Evolutionary conservation across 345 rosid species (phyloP).

Genomic region (Eucalyptus virginea): DNA sequence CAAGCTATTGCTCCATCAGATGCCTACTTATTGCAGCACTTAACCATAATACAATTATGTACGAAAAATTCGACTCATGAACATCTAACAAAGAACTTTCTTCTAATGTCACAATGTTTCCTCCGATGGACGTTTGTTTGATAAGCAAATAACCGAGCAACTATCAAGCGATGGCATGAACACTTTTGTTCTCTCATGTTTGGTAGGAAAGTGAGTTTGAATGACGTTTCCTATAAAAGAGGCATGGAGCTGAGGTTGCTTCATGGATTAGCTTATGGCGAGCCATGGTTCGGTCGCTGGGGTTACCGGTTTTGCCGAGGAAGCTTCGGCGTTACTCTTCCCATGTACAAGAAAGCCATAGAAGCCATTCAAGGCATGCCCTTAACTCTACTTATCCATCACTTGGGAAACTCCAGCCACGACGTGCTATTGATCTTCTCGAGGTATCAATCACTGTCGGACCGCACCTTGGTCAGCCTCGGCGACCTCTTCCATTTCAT

Average conservation of each 20-base stretch:
- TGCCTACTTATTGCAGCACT: background rate
- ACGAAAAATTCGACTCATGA: background rate
- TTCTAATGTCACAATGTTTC: background rate
- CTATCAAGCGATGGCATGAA: background rate
- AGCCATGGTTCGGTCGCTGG: slow-evolving; percentile 85
- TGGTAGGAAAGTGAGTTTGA: slow-evolving; percentile 74
- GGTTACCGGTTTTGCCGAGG: slow-evolving; percentile 75
- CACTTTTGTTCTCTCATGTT: background rate
- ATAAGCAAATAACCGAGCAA: background rate
- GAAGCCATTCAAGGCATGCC: slow-evolving; percentile 61
- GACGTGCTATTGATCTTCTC: slow-evolving; percentile 49
- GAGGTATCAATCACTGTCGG: slow-evolving; percentile 64
- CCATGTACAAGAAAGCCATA: slow-evolving; percentile 61
- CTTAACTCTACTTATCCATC: slow-evolving; percentile 36
- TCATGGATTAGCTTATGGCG: slow-evolving; percentile 56
- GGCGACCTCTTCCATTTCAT: slow-evolving; percentile 68
- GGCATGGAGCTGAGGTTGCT: slow-evolving; percentile 79
- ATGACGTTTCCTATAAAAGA: slow-evolving; percentile 51
- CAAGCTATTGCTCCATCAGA: background rate
- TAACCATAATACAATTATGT: background rate
- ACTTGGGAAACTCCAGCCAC: slow-evolving; percentile 15
- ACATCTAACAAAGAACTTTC: background rate
- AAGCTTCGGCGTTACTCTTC: slow-evolving; percentile 56
- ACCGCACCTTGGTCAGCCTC: slow-evolving; percentile 38
- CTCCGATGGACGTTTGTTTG: background rate